phyloP scores from a whole-genome alignment of 139 green algal species.

The Coccomyxa sp. region DNA sequence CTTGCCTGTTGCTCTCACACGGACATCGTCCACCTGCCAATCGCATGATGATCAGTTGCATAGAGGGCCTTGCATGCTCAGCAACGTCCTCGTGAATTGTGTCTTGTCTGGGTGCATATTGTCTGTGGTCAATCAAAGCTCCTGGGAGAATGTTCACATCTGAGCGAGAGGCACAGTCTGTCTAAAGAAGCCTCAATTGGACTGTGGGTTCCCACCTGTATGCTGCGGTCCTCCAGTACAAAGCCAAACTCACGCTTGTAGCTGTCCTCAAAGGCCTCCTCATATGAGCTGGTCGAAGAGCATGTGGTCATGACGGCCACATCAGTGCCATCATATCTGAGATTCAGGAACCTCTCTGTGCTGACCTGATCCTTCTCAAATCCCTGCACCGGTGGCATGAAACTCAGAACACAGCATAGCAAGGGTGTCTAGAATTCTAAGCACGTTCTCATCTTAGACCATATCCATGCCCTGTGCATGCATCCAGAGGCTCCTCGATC shows the following conservation, averaged over 20 bases:
- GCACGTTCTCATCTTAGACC: no score
- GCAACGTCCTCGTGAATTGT: no score
- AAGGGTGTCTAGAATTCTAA: no score
- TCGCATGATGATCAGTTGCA: no score
- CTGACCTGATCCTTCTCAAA: slow-evolving; percentile 52
- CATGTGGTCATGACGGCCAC: slow-evolving; percentile 84
- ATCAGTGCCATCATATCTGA: slow-evolving; percentile 91
- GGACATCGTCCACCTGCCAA: slow-evolving; percentile 84
- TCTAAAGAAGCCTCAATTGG: no score
- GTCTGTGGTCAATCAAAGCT: no score
- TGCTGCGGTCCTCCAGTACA: slow-evolving; percentile 61
- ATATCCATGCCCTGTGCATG: no score
- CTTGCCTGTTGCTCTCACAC: slow-evolving; percentile 66
- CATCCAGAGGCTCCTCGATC: no score
- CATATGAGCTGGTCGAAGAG: slow-evolving; percentile 19
- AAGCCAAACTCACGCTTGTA: slow-evolving; percentile 94
- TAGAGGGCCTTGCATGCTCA: no score
- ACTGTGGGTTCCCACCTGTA: no score
- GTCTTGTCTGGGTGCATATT: neutral
- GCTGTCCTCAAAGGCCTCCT: slow-evolving; percentile 35
- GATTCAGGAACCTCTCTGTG: slow-evolving; percentile 82
- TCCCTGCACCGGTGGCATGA: slow-evolving; percentile 36
- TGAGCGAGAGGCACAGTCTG: no score
- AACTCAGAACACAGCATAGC: neutral
- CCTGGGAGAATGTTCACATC: no score